These are phyloP conservation scores for Suhomyces yuchorum DNA, from an alignment of 1,139 yeast species.

Conservation along the genomic window DNA sequence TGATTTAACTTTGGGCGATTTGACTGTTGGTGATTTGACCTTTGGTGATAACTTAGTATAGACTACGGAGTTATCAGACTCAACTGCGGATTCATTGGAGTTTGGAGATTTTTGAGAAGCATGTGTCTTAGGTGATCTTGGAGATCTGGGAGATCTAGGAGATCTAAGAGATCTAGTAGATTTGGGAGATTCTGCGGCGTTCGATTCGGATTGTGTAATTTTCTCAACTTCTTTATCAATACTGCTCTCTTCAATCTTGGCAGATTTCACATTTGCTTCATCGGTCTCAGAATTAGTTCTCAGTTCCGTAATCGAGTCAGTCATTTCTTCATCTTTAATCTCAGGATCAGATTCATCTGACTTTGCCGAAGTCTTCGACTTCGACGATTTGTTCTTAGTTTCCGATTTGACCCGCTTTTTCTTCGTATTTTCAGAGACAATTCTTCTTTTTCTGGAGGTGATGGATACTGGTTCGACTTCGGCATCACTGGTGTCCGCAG, in stretches of 20 bases:
- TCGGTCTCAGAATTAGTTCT: background rate
- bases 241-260: background rate
- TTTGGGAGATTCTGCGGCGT: background rate
- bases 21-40: background rate
- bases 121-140: background rate
- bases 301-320: background rate
- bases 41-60: slow-evolving; percentile 3
- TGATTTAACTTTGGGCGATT: background rate
- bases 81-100: background rate
- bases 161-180: slow-evolving; percentile 1
- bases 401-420: slow-evolving; percentile 31
- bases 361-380: background rate
- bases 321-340: background rate
- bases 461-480: slow-evolving; percentile 3
- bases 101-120: background rate
- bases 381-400: slow-evolving; percentile 7
- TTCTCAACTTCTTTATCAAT: background rate
- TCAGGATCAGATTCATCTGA: background rate
- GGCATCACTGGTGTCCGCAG: slow-evolving; percentile 12
- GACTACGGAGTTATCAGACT: background rate
- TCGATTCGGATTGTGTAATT: background rate
- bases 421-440: slow-evolving; percentile 7
- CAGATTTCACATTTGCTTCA: background rate
- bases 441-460: slow-evolving; percentile 22
- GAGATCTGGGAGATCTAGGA: background rate